Evolutionary conservation across 1,284 basidiomycete genomes (phyloP).

Genomic region (Ceratobasidium sp.): DNA sequence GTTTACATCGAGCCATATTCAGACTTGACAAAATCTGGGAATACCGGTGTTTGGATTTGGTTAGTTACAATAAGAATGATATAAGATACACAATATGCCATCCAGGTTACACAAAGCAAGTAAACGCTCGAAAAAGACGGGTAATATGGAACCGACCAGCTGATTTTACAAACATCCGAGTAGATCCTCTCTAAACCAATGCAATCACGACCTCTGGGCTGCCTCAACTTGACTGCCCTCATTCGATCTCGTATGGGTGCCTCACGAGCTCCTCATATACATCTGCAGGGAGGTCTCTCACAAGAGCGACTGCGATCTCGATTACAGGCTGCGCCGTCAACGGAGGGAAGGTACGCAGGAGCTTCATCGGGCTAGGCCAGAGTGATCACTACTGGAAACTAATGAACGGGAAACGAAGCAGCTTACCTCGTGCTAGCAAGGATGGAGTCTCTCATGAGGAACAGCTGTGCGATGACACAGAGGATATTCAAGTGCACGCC

Average conservation of each 20-base stretch:
- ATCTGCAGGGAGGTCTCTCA: slow-evolving; percentile 88
- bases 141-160: not conserved
- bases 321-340: slow-evolving; percentile 89
- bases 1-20: too few relatives aligned
- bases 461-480: slow-evolving; percentile 93
- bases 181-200: not conserved
- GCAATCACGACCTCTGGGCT: not conserved
- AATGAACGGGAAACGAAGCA: not conserved
- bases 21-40: too few relatives aligned
- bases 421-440: slow-evolving; percentile 83
- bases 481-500: slow-evolving; percentile 96
- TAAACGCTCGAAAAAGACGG: not conserved
- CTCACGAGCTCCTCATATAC: slow-evolving; percentile 90
- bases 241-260: slow-evolving; percentile 79
- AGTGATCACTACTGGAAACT: slow-evolving; percentile 20
- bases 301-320: slow-evolving; percentile 90
- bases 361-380: slow-evolving; percentile 84
- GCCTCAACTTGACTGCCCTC: not conserved
- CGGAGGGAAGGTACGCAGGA: slow-evolving; percentile 93
- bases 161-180: not conserved
- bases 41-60: too few relatives aligned
- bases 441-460: slow-evolving; percentile 89
- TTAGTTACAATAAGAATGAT: not conserved
- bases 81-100: not conserved
- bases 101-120: not conserved